Evolutionary conservation across 1,284 basidiomycete genomes (phyloP).

Genomic region (Lentinus polychrous): DNA sequence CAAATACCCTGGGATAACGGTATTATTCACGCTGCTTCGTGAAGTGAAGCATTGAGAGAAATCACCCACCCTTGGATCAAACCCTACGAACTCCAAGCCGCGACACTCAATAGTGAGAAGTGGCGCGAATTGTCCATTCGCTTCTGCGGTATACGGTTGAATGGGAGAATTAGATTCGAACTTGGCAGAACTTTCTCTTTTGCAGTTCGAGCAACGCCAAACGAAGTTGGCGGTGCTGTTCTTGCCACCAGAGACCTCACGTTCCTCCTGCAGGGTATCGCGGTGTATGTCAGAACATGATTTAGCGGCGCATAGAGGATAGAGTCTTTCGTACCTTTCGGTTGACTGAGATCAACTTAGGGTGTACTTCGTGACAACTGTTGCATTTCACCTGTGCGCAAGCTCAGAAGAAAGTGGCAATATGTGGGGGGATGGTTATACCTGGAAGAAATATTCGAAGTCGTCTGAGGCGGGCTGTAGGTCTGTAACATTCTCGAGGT

Average conservation of each 20-base stretch:
- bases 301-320: background rate
- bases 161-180: conserved; percentile 50
- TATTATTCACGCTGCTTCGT: conserved; percentile 4
- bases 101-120: conserved; percentile 69
- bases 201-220: conserved; percentile 72
- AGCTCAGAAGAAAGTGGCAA: background rate
- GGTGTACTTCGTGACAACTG: conserved; percentile 68
- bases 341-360: conserved; percentile 64
- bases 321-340: conserved; percentile 40
- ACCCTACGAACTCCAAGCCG: conserved; percentile 68
- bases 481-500: conserved; percentile 70
- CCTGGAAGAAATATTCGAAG: conserved; percentile 77
- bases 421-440: conserved; percentile 18
- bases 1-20: conserved; percentile 47
- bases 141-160: conserved; percentile 51
- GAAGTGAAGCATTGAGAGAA: background rate
- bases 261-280: conserved; percentile 46
- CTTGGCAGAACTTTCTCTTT: conserved; percentile 72
- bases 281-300: background rate
- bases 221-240: conserved; percentile 68
- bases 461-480: conserved; percentile 54
- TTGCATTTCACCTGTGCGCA: conserved; percentile 65
- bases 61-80: conserved; percentile 52
- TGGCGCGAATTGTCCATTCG: conserved; percentile 51
- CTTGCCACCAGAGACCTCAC: conserved; percentile 56